Evolutionary conservation across 805 yeast genomes (phyloP).

Genomic region (Spathaspora gorwiae): DNA sequence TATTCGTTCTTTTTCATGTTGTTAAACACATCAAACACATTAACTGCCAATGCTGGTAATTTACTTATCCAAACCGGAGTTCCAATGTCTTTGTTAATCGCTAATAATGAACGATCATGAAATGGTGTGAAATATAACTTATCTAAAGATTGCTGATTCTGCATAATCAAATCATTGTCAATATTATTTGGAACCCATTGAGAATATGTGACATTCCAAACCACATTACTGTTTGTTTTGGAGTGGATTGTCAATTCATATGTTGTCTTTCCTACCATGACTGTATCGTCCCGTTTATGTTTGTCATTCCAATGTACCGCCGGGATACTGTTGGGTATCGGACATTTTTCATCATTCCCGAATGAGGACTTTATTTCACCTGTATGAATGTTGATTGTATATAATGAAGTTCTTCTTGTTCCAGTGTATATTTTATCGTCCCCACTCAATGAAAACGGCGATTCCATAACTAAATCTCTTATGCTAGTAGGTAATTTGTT

Average conservation of each 20-base stretch:
- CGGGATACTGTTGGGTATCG: slow-evolving; percentile 26
- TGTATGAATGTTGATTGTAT: slow-evolving; percentile 64
- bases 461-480: slow-evolving; percentile 67
- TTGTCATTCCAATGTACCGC: slow-evolving; percentile 5
- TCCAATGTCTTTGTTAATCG: slow-evolving; percentile 63
- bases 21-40: slow-evolving; percentile 71
- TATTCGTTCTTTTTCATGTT: slow-evolving; percentile 24
- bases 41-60: slow-evolving; percentile 66
- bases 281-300: slow-evolving; percentile 24
- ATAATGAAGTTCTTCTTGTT: slow-evolving; percentile 66
- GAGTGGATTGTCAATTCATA: slow-evolving; percentile 77
- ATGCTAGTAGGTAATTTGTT: slow-evolving; percentile 80
- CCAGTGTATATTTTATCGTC: slow-evolving; percentile 90
- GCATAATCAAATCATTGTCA: slow-evolving; percentile 50
- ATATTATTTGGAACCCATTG: slow-evolving; percentile 91
- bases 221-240: slow-evolving; percentile 47
- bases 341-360: slow-evolving; percentile 42
- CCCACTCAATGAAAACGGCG: slow-evolving; percentile 75
- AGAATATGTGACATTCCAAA: slow-evolving; percentile 84
- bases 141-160: slow-evolving; percentile 55
- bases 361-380: slow-evolving; percentile 71
- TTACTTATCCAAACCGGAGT: slow-evolving; percentile 76
- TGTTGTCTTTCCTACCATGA: slow-evolving; percentile 66
- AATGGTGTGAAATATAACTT: slow-evolving; percentile 78
- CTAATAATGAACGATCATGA: slow-evolving; percentile 74